Evolutionary conservation across 495 filamentous ascomycete species (phyloP).

Genomic region (Tuber borchii): DNA sequence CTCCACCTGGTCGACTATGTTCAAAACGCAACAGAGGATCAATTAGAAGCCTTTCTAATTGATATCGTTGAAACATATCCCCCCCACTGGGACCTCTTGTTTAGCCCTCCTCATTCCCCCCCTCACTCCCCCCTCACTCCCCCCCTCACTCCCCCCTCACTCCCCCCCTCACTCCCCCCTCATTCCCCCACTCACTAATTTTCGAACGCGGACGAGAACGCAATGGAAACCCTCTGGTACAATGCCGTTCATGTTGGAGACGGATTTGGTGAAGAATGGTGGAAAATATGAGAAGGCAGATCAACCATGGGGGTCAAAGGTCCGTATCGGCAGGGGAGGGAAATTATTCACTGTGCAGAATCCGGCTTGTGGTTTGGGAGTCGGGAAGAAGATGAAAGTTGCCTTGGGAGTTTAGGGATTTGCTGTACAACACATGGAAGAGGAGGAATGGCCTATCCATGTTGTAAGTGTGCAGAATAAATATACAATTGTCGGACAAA

Average conservation of each 20-base stretch:
- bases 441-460: neutral
- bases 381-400: constrained; percentile 48
- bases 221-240: constrained; percentile 45
- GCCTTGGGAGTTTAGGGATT: constrained; percentile 22
- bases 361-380: constrained; percentile 56
- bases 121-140: too few species aligned
- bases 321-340: constrained; percentile 54
- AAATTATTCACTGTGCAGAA: constrained; percentile 71
- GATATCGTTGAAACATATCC: too few species aligned
- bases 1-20: too few species aligned
- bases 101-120: too few species aligned
- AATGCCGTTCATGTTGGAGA: constrained; percentile 64
- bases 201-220: constrained; percentile 61
- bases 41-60: too few species aligned
- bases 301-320: constrained; percentile 54
- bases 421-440: neutral
- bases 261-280: constrained; percentile 49
- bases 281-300: constrained; percentile 56
- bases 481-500: too few species aligned
- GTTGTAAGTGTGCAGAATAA: neutral
- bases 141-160: too few species aligned
- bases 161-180: too few species aligned
- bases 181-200: too few species aligned
- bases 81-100: too few species aligned
- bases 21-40: too few species aligned